Evolutionary conservation across 208 protist genomes (phyloP), one percentile per base, ranked within the genome.

Genomic region (Leishmania gerbilli): DNA sequence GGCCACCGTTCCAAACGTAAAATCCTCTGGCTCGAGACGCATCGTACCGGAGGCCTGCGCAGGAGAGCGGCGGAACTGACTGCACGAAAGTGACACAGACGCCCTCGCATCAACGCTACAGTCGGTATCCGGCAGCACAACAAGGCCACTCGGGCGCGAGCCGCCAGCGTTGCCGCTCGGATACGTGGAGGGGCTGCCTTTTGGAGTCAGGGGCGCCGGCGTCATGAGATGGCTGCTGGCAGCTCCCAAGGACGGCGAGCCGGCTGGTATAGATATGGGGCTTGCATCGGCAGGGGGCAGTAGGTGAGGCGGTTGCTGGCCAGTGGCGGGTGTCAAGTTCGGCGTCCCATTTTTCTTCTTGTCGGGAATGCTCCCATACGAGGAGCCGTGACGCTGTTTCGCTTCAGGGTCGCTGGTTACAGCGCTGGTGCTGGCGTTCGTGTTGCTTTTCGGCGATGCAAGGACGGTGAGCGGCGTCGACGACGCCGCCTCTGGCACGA

Each of bases 1-100:
- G 27, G 89, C 83, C 45, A 92, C 81, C 24, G 68, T 84, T 62
- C 91, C 91, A 69, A 95, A 93, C 7, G 81, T 81, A 47, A 89
- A 95, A 17, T 65, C 74, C 71, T 81, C 83, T n/a, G 58, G 71
- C 65, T 83, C 76, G 1, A 81, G 51, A 31, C 75, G 79, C 69
- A 58, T 79, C 74, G 37, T 64, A 31, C 71, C 77, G 13, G 76
- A 49, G 21, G 69, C 45, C 55, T 76, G 71, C 5, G 47, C 64
- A 11, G 76, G 49, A 13, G 71, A 58, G 31, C 64, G 64, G 49
- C 80, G 80, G 68, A 84, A 80, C 53, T 84, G 74, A 51, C 68
- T 84, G 60, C 53, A 86, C 11, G 83, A 71, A 17, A 76, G 79
- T 0, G 83, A 79, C n/a, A 67, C 27, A 6, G 79, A 47, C 5